phyloP scores from a whole-genome alignment of 345 rosid species.

The Arabidopsis arenosa region DNA sequence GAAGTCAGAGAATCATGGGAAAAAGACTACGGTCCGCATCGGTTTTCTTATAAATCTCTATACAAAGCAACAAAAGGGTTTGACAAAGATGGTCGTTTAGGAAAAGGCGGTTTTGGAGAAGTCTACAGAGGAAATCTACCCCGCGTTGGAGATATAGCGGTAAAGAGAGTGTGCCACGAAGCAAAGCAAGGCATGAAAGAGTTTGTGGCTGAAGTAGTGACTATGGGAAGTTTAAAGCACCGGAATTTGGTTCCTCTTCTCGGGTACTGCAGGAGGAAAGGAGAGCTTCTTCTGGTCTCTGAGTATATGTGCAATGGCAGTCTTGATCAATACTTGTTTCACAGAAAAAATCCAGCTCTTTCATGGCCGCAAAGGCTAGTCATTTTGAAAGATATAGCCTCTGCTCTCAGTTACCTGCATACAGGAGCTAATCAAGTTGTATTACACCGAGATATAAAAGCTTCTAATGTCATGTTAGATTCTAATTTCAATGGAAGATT shows the following conservation, averaged over 20 bases:
- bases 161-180: slow-evolving; percentile 56
- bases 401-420: slow-evolving; percentile 51
- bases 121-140: slow-evolving; percentile 60
- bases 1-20: slow-evolving; percentile 73
- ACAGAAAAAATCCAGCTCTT: slow-evolving; percentile 29
- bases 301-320: slow-evolving; percentile 62
- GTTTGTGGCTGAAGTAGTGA: slow-evolving; percentile 52
- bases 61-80: slow-evolving; percentile 67
- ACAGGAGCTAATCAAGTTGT: slow-evolving; percentile 60
- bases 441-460: slow-evolving; percentile 58
- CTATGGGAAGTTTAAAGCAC: slow-evolving; percentile 55
- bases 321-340: slow-evolving; percentile 50
- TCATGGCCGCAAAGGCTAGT: slow-evolving; percentile 50
- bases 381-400: slow-evolving; percentile 49
- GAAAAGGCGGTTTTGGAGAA: slow-evolving; percentile 64
- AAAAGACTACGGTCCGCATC: slow-evolving; percentile 55
- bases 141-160: slow-evolving; percentile 51
- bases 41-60: slow-evolving; percentile 59
- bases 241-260: slow-evolving; percentile 55
- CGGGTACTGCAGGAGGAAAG: slow-evolving; percentile 55
- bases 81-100: slow-evolving; percentile 49
- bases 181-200: slow-evolving; percentile 57
- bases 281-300: slow-evolving; percentile 58
- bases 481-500: slow-evolving; percentile 67
- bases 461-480: slow-evolving; percentile 58